Conservation (phyloP, 345 rosid genomes). For the Aegle marmelos region DNA sequence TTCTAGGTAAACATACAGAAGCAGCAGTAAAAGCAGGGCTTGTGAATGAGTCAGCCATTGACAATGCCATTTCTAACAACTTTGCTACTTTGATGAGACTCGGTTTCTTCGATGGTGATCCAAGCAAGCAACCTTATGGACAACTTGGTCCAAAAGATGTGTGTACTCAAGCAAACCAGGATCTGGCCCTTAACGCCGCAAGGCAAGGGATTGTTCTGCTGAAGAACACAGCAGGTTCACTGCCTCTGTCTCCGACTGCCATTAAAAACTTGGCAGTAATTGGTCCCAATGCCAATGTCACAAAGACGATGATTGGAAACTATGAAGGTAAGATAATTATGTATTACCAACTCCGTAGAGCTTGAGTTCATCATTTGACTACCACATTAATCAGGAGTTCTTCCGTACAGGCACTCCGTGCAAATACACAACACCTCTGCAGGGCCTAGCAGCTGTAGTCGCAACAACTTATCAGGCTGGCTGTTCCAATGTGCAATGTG, state of each 20-base stretch:
- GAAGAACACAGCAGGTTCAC: conserved; percentile 52
- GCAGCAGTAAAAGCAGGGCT: conserved; percentile 73
- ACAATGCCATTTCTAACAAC: conserved; percentile 72
- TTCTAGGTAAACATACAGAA: conserved; percentile 72
- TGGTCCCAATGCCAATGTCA: conserved; percentile 92
- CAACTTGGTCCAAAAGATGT: conserved; percentile 79
- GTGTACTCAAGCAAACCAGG: conserved; percentile 65
- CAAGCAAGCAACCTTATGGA: conserved; percentile 67
- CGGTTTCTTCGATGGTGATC: conserved; percentile 93
- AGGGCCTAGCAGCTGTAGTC: conserved; percentile 60
- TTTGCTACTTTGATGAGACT: conserved; percentile 82
- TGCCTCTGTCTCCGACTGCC: conserved; percentile 64
- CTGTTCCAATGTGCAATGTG: conserved; percentile 68
- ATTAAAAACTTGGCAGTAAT: conserved; percentile 73
- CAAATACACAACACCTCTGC: conserved; percentile 78
- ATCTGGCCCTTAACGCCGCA: conserved; percentile 81
- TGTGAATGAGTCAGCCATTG: conserved; percentile 48
- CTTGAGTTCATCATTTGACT: not conserved
- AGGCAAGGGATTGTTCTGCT: conserved; percentile 94
- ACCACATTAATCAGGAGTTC: not conserved
- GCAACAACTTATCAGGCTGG: conserved; percentile 58
- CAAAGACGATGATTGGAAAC: conserved; percentile 95
- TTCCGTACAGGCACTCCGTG: conserved; percentile 65
- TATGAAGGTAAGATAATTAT: conserved; percentile 53
- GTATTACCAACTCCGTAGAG: not conserved